Base-by-base conservation (phyloP, 176 grass and related monocot species). In the Aegilops bicornis region DNA sequence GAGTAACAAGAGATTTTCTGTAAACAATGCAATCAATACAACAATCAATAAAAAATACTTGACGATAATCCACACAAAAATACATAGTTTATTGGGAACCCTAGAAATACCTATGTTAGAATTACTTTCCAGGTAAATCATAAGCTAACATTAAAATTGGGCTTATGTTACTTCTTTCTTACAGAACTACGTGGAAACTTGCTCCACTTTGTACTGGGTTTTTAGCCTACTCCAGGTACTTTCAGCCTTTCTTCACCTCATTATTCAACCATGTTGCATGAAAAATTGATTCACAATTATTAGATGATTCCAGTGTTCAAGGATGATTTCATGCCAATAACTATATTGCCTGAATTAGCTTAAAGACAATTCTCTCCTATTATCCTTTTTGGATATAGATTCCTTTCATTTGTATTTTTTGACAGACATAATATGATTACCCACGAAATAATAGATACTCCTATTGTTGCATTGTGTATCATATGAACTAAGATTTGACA, bases 191-290 rank as follows among this genome's bases (percentile, higher is more conserved):
- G 87, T 69, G 54, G 29, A 64, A 20, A 86, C 87, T 45, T 98
- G 96, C 84, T 94, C 91, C 0, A 70, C n/a, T 25, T 89, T 79
- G 78, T 95, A 92, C 13, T 95, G 96, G 96, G 76, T 93, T 60
- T 69, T 92, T 19, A 94, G 93, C 67, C 84, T 85, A 25, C 88
- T 98, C 1, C 91, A 98, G 93, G 95, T 98, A 86, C 30, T 13
- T 29, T 43, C 69, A 40, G 11, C 12, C 36, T 74, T 40, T 45
- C 69, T 27, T 20, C 10, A 22, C 23, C 10, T 62, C 16, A 13
- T 61, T 30, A 37, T 71, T 39, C n/a, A 17, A 73, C 10, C 2
- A 72, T 59, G 8, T 2, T 73, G 11, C 71, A 8, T 16, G 14
- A 16, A 54, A 15, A 7, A 16, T 23, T 39, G 31, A 71, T 10